Percentiles rank a stretch among this genome's conserved stretches.
Conservation (phyloP, 108 stramenopile genomes). For the Skeletonema potamos region DNA sequence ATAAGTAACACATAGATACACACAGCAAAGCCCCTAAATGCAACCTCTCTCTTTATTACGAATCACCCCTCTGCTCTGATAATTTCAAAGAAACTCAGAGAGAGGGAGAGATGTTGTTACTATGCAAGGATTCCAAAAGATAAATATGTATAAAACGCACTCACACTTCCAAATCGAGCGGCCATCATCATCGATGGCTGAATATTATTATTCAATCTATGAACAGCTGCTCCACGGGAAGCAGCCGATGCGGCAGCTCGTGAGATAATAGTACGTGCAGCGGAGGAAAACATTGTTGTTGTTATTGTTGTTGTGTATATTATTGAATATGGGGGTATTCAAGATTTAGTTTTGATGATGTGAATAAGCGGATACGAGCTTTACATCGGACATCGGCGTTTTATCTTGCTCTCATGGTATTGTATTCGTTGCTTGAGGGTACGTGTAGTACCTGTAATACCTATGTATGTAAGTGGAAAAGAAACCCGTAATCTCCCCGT, state of each 20-base stretch:
- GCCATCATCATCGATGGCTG: constrained; percentile 31
- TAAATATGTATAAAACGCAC: constrained; percentile 15
- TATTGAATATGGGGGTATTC: neutral
- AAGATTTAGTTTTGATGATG: neutral
- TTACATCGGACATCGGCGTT: too few relatives aligned
- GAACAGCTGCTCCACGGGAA: constrained; percentile 28
- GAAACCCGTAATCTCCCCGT: neutral
- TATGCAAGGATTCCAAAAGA: neutral
- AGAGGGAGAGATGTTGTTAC: neutral
- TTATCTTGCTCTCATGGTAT: too few relatives aligned
- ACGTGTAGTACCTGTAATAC: too few relatives aligned
- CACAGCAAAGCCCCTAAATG: too few relatives aligned
- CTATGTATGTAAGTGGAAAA: too few relatives aligned
- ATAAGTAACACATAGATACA: too few relatives aligned
- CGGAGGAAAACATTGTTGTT: constrained; percentile 64
- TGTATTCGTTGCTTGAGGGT: too few relatives aligned
- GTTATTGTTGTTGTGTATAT: too few relatives aligned
- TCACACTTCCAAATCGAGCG: constrained; percentile 55
- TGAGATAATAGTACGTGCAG: constrained; percentile 69
- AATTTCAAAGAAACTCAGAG: neutral
- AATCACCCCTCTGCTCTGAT: too few relatives aligned
- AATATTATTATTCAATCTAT: neutral
- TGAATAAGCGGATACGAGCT: too few relatives aligned
- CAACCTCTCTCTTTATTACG: too few relatives aligned
- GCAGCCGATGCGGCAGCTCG: constrained; percentile 50